Percentiles rank a stretch among this genome's conserved stretches.
phyloP scores from a whole-genome alignment of 108 stramenopile species.

The Schizochytrium sp. region DNA sequence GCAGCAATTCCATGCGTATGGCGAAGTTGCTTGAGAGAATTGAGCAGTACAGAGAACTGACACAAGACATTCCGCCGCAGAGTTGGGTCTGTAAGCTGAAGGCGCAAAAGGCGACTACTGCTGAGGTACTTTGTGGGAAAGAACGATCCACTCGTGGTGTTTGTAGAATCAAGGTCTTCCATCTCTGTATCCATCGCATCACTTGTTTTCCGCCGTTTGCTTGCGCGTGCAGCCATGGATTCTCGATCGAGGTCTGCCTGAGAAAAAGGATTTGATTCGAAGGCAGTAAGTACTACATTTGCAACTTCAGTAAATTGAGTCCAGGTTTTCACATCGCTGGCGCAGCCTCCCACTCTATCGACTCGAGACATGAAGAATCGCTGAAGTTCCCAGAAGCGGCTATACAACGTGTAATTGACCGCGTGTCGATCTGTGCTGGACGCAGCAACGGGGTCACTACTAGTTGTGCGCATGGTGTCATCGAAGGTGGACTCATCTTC shows the following conservation, averaged over 20 bases:
- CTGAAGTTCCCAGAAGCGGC: conserved; percentile 70
- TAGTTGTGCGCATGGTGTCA: conserved; percentile 2
- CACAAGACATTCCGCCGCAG: conserved; percentile 67
- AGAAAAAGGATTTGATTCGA: conserved; percentile 46
- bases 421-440: conserved; percentile 56
- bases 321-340: background rate
- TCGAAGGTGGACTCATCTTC: conserved; percentile 39
- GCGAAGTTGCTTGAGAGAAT: background rate
- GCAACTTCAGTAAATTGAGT: conserved; percentile 9
- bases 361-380: conserved; percentile 55
- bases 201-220: background rate
- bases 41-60: conserved; percentile 37
- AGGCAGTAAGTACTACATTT: conserved; percentile 51
- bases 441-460: background rate
- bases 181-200: background rate
- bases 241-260: conserved; percentile 53
- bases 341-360: background rate
- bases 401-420: conserved; percentile 68
- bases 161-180: background rate
- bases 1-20: conserved; percentile 19
- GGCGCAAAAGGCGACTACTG: conserved; percentile 70
- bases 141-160: conserved; percentile 60
- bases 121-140: conserved; percentile 73
- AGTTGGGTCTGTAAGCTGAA: conserved; percentile 70
- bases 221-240: background rate